Conservation (phyloP, 1,284 basidiomycete species). For the Hemileia vastatrix region DNA sequence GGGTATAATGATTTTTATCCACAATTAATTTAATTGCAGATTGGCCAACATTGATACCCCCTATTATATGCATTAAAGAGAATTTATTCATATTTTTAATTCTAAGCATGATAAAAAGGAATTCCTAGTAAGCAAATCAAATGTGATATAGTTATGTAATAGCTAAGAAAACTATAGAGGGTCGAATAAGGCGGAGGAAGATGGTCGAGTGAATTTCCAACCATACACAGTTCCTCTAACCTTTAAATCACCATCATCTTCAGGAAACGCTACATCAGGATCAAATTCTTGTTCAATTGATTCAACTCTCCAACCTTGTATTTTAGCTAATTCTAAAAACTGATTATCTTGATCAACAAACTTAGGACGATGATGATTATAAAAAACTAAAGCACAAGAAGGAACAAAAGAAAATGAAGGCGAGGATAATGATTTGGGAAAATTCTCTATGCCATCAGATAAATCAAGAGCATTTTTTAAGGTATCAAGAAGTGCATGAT, state of each 20-base stretch:
- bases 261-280: constrained; percentile 13
- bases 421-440: not conserved
- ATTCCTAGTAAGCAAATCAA: too few relatives aligned
- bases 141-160: too few relatives aligned
- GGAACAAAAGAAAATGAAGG: too few relatives aligned
- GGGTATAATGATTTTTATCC: too few relatives aligned
- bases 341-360: constrained; percentile 2
- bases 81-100: too few relatives aligned
- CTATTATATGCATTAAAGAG: too few relatives aligned
- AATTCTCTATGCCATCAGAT: too few relatives aligned
- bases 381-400: constrained; percentile 16
- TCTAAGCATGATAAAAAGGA: too few relatives aligned
- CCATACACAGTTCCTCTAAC: constrained; percentile 18
- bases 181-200: too few relatives aligned
- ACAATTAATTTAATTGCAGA: too few relatives aligned
- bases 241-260: constrained; percentile 8
- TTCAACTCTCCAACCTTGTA: constrained; percentile 6
- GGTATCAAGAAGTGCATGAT: constrained; percentile 3
- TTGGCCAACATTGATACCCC: too few relatives aligned
- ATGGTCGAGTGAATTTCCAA: constrained; percentile 19
- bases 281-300: constrained; percentile 9
- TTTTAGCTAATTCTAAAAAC: constrained; percentile 3
- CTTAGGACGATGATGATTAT: constrained; percentile 14
- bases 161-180: too few relatives aligned
- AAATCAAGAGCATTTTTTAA: constrained; percentile 1